phyloP scores from a whole-genome alignment of 208 protist genomes.

The Crithidia mellificae region DNA sequence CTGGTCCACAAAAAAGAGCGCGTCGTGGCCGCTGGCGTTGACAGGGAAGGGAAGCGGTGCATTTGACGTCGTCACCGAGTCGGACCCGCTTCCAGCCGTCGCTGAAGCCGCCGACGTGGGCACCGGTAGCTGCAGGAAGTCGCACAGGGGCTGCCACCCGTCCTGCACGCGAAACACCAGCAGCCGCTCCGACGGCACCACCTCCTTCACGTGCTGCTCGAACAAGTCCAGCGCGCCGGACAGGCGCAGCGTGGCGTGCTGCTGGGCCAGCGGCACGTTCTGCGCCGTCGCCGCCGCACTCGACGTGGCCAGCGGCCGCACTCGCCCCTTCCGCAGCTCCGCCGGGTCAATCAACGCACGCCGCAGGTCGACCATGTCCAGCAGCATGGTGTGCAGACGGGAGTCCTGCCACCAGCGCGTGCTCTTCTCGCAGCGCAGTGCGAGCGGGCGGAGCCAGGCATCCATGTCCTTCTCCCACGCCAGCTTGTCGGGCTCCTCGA shows the following conservation, averaged over 20 bases:
- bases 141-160: conserved; percentile 81
- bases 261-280: conserved; percentile 35
- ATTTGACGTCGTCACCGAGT: conserved; percentile 5
- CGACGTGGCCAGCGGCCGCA: conserved; percentile 15
- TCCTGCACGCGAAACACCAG: conserved; percentile 73
- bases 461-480: conserved; percentile 70
- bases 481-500: conserved; percentile 82
- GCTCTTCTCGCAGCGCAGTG: conserved; percentile 41
- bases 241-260: conserved; percentile 34
- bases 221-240: conserved; percentile 65
- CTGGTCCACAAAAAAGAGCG: conserved; percentile 44
- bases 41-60: conserved; percentile 60
- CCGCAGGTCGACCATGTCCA: conserved; percentile 58
- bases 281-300: conserved; percentile 19
- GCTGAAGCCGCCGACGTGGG: conserved; percentile 8
- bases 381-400: conserved; percentile 55
- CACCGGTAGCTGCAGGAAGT: conserved; percentile 57
- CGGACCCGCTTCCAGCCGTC: too few species aligned
- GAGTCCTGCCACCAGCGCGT: conserved; percentile 18
- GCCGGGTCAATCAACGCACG: conserved; percentile 28
- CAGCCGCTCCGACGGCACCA: conserved; percentile 74
- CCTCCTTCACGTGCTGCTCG: conserved; percentile 72
- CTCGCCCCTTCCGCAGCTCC: conserved; percentile 1
- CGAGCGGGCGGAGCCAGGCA: conserved; percentile 43
- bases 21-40: conserved; percentile 40